Conservation (phyloP, 1,139 yeast genomes). For the Suzukiozyma palmioleophila region DNA sequence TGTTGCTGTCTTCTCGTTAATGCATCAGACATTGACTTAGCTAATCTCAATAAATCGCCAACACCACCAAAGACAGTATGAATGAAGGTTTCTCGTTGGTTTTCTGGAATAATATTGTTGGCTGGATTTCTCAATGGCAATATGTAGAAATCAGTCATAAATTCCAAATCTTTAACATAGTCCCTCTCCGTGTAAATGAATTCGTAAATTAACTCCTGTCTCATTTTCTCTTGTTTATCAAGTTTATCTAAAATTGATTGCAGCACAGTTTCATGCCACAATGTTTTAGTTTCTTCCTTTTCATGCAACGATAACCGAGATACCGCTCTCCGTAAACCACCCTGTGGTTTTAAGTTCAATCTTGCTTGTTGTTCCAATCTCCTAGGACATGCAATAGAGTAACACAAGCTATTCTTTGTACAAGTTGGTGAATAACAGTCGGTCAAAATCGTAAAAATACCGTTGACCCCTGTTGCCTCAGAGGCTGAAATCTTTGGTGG, state of each 20-base stretch:
- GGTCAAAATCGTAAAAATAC: slow-evolving; percentile 87
- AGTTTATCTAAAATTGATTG: slow-evolving; percentile 72
- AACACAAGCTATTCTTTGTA: slow-evolving; percentile 81
- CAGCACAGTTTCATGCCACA: slow-evolving; percentile 94
- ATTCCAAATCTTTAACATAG: slow-evolving; percentile 90
- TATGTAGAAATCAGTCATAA: slow-evolving; percentile 90
- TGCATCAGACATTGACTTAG: slow-evolving; percentile 82
- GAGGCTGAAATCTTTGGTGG: slow-evolving; percentile 11
- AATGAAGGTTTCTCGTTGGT: slow-evolving; percentile 85
- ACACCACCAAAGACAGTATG: slow-evolving; percentile 90
- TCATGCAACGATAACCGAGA: slow-evolving; percentile 73
- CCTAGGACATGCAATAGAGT: slow-evolving; percentile 96
- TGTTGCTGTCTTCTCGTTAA: slow-evolving; percentile 83
- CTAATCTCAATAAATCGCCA: slow-evolving; percentile 79
- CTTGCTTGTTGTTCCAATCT: slow-evolving; percentile 95
- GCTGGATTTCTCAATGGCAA: slow-evolving; percentile 74
- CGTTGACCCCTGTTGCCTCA: slow-evolving; percentile 54
- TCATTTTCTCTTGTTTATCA: slow-evolving; percentile 80
- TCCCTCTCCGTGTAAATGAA: slow-evolving; percentile 92
- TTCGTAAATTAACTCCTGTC: slow-evolving; percentile 94
- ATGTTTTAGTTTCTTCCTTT: slow-evolving; percentile 77
- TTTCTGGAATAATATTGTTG: slow-evolving; percentile 80
- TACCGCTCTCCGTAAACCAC: slow-evolving; percentile 81
- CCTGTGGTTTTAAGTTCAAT: slow-evolving; percentile 81
- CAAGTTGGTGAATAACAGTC: slow-evolving; percentile 98